Evolutionary conservation across 345 rosid genomes (phyloP).

Genomic region (Laguncularia racemosa): DNA sequence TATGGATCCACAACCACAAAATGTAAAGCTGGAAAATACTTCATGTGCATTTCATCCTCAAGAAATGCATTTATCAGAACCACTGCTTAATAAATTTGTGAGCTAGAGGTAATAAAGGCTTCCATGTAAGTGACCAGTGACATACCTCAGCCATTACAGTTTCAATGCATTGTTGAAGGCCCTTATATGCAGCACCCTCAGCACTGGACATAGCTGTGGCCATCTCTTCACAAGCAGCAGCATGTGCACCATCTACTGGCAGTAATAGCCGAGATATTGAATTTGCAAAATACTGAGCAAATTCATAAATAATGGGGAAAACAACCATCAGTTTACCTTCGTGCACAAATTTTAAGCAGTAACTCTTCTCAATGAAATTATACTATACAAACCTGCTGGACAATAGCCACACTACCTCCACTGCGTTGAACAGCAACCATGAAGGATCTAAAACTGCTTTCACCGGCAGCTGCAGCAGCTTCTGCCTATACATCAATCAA

Average conservation of each 20-base stretch:
- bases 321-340: slow-evolving; percentile 3
- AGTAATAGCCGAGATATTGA: slow-evolving; percentile 91
- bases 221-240: slow-evolving; percentile 99
- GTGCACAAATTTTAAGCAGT: background rate
- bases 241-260: slow-evolving; percentile 98
- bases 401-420: slow-evolving; percentile 96
- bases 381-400: slow-evolving; percentile 59
- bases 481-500: slow-evolving; percentile 63
- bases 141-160: slow-evolving; percentile 99
- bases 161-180: slow-evolving; percentile 99
- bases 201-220: slow-evolving; percentile 95
- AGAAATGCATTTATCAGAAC: too few species aligned
- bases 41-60: too few species aligned
- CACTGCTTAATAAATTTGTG: background rate
- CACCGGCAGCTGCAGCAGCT: slow-evolving; percentile 99
- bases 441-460: slow-evolving; percentile 97
- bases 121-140: slow-evolving; percentile 1
- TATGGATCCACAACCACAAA: too few species aligned
- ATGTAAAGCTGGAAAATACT: too few species aligned
- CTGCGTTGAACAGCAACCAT: slow-evolving; percentile 99
- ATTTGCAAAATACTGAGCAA: slow-evolving; percentile 80
- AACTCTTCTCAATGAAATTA: too few species aligned
- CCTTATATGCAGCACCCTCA: slow-evolving; percentile 97
- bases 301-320: slow-evolving; percentile 6
- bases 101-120: background rate